Percentiles rank a stretch among this genome's conserved stretches.
These are phyloP conservation scores for Pichia sp. DNA, from an alignment of 1,139 yeast species.

Conservation along the genomic window DNA sequence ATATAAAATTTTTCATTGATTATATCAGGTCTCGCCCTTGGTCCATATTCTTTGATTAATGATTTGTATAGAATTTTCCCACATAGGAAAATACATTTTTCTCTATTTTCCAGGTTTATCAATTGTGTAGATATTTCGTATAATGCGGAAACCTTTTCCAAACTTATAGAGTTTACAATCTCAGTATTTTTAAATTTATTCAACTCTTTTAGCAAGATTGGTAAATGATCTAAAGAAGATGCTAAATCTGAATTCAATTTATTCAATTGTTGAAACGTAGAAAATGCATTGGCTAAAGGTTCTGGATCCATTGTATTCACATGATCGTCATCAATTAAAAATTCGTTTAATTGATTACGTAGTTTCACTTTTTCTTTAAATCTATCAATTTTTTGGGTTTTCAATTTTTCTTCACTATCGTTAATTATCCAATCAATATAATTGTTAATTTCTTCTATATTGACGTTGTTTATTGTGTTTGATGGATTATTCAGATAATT, in stretches of 20 bases:
- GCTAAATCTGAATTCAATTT: conserved; percentile 19
- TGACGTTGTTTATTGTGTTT: conserved; percentile 13
- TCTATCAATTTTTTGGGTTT: conserved; percentile 9
- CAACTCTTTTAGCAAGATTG: conserved; percentile 21
- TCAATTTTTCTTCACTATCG: conserved; percentile 19
- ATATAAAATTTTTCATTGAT: conserved; percentile 30
- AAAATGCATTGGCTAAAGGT: conserved; percentile 19
- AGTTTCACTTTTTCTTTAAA: conserved; percentile 1
- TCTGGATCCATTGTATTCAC: conserved; percentile 9
- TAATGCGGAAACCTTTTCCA: conserved; percentile 19
- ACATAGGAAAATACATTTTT: conserved; percentile 24
- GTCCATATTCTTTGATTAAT: conserved; percentile 12
- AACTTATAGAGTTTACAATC: conserved; percentile 17
- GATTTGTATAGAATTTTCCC: conserved; percentile 27
- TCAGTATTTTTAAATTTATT: conserved; percentile 17
- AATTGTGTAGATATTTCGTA: conserved; percentile 27
- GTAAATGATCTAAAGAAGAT: conserved; percentile 17
- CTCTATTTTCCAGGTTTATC: conserved; percentile 20
- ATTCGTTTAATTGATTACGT: conserved; percentile 7
- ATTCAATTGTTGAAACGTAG: conserved; percentile 19
- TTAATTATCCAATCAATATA: conserved; percentile 26
- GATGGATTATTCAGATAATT: conserved; percentile 16
- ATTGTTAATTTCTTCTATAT: conserved; percentile 18
- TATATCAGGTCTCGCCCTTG: conserved; percentile 29
- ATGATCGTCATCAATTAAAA: neutral